phyloP scores from a whole-genome alignment of 2,329 filamentous ascomycete genomes.

The Hypoxylon sp. region DNA sequence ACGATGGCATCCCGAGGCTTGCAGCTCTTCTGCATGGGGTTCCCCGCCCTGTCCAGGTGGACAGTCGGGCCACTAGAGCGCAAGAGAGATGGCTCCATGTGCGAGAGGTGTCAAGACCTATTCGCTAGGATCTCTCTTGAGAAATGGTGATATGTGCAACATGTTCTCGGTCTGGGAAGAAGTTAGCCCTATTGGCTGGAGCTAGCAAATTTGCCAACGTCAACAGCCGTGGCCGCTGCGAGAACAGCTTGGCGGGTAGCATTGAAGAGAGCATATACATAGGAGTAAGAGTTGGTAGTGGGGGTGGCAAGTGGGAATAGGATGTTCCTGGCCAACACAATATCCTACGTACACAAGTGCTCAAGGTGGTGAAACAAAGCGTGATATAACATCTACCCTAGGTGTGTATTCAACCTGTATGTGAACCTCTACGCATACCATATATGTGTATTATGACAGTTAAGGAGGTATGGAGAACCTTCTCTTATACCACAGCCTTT shows the following conservation, averaged over 20 bases:
- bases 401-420: background rate
- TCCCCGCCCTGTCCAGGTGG: constrained; percentile 19
- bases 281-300: constrained; percentile 8
- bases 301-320: background rate
- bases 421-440: background rate
- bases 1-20: background rate
- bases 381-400: constrained; percentile 9
- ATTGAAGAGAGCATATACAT: constrained; percentile 15
- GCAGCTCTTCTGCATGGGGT: constrained; percentile 8
- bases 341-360: background rate
- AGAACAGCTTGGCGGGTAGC: constrained; percentile 13
- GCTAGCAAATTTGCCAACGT: constrained; percentile 8
- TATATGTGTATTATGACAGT: background rate
- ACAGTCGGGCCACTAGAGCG: constrained; percentile 20
- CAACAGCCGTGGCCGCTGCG: constrained; percentile 13
- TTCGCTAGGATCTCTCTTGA: constrained; percentile 14
- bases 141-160: constrained; percentile 9
- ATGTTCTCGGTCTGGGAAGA: background rate
- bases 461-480: constrained; percentile 3
- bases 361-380: constrained; percentile 20
- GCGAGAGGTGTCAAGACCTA: constrained; percentile 19
- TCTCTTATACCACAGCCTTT: background rate
- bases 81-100: constrained; percentile 20
- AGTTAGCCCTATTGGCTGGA: constrained; percentile 19
- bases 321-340: background rate